These are phyloP conservation scores for Hypoxylon sp. DNA, from an alignment of 2,329 filamentous ascomycete genomes.

Conservation along the genomic window DNA sequence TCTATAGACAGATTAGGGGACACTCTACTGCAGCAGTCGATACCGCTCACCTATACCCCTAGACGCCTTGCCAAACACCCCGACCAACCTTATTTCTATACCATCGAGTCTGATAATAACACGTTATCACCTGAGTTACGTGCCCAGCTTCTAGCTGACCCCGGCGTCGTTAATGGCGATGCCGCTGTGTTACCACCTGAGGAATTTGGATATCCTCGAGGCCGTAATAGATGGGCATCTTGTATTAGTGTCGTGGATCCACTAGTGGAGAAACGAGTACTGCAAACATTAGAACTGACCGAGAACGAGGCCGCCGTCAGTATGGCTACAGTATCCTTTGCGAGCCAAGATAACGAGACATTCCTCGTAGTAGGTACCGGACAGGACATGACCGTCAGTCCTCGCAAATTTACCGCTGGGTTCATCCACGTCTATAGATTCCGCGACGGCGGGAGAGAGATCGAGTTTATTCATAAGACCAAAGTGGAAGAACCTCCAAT, in stretches of 20 bases:
- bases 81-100: slow-evolving; percentile 90
- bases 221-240: slow-evolving; percentile 90
- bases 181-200: slow-evolving; percentile 78
- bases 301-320: slow-evolving; percentile 95
- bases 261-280: slow-evolving; percentile 77
- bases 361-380: slow-evolving; percentile 96
- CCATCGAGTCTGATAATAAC: slow-evolving; percentile 94
- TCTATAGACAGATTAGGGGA: slow-evolving; percentile 88
- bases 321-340: slow-evolving; percentile 85
- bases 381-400: slow-evolving; percentile 87
- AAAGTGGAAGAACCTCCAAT: slow-evolving; percentile 90
- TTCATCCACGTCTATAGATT: slow-evolving; percentile 95
- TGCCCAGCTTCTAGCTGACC: slow-evolving; percentile 80
- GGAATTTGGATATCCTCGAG: slow-evolving; percentile 91
- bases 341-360: slow-evolving; percentile 87
- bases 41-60: slow-evolving; percentile 91
- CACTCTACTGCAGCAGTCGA: slow-evolving; percentile 87
- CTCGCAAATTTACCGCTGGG: slow-evolving; percentile 81
- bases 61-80: slow-evolving; percentile 90
- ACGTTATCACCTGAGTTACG: slow-evolving; percentile 85
- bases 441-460: slow-evolving; percentile 84
- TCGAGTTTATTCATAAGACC: slow-evolving; percentile 98
- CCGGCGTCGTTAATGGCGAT: slow-evolving; percentile 79
- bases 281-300: slow-evolving; percentile 84
- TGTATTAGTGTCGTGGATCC: slow-evolving; percentile 95